Base-by-base conservation (phyloP, 225 moss, liverwort and hornwort genomes). In the Polytrichum formosum region DNA sequence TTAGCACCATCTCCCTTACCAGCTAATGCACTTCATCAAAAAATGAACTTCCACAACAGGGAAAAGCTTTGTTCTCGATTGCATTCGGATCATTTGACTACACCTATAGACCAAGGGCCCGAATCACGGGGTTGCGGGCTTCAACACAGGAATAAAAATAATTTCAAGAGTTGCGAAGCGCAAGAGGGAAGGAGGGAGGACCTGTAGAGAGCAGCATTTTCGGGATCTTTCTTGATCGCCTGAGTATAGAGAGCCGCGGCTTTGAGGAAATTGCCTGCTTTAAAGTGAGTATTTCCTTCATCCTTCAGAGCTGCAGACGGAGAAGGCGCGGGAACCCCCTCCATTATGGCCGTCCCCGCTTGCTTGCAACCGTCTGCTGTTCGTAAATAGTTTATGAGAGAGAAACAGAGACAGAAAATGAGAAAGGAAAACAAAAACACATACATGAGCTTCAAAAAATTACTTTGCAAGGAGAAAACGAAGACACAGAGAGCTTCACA, bases 241-340 rank as follows among this genome's bases (percentile, higher is more conserved):
- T 92, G 97, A 23, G 97, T 94, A 80, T 98, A 98, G 53, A 98
- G 85, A 64, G 92, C 97, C 16, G 97, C 97, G 53, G 97, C 97
- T 78, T 94, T 98, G 70, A 98, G 92, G 56, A 67, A 94, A 79
- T 84, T 94, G 1, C 86, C 87, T 26, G 79, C 77, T 80, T 94
- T 98, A 77, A 89, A 98, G 54, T 88, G 91, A 18, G 81, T 90
- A 79, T 98, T 98, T n/a, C 97, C 97, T 78, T 98, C 79, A 54
- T 91, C 94, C 72, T 91, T 92, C 85, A 98, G 70, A 20, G 92
- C 73, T 9, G 21, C 28, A 69, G 69, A 29, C 8, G 56, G 56
- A 62, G 83, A 73, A 19, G 83, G 55, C 55, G 86, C 73, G 68
- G 80, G 80, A 65, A 67, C 66, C 55, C 64, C 65, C 78, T 87